phyloP scores from a whole-genome alignment of 371 early-diverging fungal species.

The Neoconidiobolus thromboides region DNA sequence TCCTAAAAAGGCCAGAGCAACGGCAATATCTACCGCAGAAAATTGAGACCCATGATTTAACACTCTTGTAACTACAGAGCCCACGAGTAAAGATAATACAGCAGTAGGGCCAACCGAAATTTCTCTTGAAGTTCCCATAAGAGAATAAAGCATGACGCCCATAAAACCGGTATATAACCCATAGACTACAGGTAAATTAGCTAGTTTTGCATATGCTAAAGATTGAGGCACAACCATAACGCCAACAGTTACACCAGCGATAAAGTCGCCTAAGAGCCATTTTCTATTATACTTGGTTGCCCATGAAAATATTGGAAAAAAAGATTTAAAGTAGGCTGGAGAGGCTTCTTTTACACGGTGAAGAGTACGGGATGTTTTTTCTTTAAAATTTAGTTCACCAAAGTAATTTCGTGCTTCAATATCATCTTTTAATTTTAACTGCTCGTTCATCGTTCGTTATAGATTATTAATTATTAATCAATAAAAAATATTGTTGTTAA shows the following conservation, averaged over 20 bases:
- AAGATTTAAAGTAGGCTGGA: conserved; percentile 17
- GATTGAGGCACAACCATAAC: conserved; percentile 71
- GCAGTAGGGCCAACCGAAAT: conserved; percentile 77
- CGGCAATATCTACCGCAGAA: neutral
- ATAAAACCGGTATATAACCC: conserved; percentile 75
- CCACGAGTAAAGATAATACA: conserved; percentile 23
- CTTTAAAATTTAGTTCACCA: conserved; percentile 7
- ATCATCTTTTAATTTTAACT: no score
- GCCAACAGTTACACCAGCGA: conserved; percentile 73
- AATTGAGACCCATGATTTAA: neutral
- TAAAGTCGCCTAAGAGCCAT: conserved; percentile 60
- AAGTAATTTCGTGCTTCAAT: conserved; percentile 2
- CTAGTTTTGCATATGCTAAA: conserved; percentile 69
- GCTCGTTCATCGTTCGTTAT: no score
- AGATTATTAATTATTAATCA: no score
- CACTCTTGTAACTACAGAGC: neutral
- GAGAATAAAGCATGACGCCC: conserved; percentile 51
- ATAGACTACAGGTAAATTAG: conserved; percentile 58
- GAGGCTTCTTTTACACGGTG: neutral
- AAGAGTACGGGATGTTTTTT: neutral
- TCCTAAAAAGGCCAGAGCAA: neutral
- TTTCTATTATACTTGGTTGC: conserved; percentile 17
- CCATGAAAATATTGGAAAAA: conserved; percentile 8
- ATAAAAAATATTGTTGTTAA: no score
- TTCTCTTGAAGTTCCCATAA: conserved; percentile 71